phyloP scores from a whole-genome alignment of 2,329 filamentous ascomycete species.

The Colletotrichum sansevieriae region DNA sequence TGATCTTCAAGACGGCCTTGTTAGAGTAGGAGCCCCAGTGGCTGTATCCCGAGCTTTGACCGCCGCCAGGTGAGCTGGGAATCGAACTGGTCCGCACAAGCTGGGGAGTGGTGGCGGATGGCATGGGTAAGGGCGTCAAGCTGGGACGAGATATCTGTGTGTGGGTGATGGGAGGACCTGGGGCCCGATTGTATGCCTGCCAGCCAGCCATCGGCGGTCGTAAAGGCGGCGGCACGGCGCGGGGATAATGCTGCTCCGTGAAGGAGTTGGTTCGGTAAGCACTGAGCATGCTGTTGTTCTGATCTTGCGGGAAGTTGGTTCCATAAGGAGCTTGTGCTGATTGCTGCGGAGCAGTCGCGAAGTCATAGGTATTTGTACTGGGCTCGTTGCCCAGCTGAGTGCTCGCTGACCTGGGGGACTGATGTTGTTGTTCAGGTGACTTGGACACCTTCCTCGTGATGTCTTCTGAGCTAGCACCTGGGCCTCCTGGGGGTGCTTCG shows the following conservation, averaged over 20 bases:
- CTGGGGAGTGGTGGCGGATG: conserved; percentile 59
- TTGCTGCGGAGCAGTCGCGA: conserved; percentile 63
- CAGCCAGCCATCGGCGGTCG: conserved; percentile 57
- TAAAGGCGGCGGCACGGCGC: conserved; percentile 51
- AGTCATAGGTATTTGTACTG: conserved; percentile 68
- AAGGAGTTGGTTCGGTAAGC: conserved; percentile 67
- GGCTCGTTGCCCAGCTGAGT: conserved; percentile 52
- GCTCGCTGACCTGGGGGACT: conserved; percentile 45
- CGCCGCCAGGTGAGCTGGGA: conserved; percentile 53
- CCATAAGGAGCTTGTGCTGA: conserved; percentile 49
- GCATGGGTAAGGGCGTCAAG: conserved; percentile 63
- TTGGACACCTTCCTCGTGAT: conserved; percentile 56
- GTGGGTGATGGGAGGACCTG: conserved; percentile 56
- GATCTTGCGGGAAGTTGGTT: conserved; percentile 55
- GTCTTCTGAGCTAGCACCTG: conserved; percentile 53
- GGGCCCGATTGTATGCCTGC: conserved; percentile 54
- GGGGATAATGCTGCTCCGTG: conserved; percentile 59
- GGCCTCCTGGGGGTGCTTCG: conserved; percentile 49
- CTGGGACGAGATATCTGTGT: conserved; percentile 60
- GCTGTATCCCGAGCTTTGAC: conserved; percentile 70
- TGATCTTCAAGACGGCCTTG: conserved; percentile 88
- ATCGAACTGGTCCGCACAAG: conserved; percentile 70
- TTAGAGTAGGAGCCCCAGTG: conserved; percentile 85
- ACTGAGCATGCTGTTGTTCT: conserved; percentile 67
- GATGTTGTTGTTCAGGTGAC: conserved; percentile 63